Conservation (phyloP, 176 grass and related monocot genomes). For the Bolboschoenus planiculmis region DNA sequence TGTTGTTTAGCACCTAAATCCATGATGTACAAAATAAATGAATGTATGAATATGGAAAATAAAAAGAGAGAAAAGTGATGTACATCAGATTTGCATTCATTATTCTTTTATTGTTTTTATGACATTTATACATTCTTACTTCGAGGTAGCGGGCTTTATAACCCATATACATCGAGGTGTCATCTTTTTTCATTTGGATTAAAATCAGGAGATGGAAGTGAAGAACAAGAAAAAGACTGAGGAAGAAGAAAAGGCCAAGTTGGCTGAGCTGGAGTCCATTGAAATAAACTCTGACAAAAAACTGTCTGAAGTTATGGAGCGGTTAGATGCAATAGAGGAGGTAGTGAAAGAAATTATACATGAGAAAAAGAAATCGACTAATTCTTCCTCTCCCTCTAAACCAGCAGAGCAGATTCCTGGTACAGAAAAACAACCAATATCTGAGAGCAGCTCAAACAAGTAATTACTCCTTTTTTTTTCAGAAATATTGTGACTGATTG, state of each 20-base stretch:
- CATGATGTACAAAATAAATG: background rate
- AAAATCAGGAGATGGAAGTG: slow-evolving; percentile 54
- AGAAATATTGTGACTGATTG: background rate
- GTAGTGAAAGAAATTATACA: slow-evolving; percentile 52
- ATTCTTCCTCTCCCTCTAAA: slow-evolving; percentile 15
- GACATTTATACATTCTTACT: background rate
- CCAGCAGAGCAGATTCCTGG: slow-evolving; percentile 12
- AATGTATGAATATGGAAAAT: background rate
- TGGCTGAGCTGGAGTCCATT: slow-evolving; percentile 42
- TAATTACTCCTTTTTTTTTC: background rate
- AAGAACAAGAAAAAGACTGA: slow-evolving; percentile 52
- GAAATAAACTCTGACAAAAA: slow-evolving; percentile 55
- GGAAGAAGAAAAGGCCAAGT: slow-evolving; percentile 58
- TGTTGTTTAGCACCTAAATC: background rate
- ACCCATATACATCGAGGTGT: background rate
- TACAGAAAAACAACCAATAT: slow-evolving; percentile 3
- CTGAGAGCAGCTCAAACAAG: background rate
- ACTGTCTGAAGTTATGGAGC: slow-evolving; percentile 44
- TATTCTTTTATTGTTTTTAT: background rate
- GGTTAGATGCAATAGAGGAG: slow-evolving; percentile 64
- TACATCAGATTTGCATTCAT: background rate
- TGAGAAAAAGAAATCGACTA: slow-evolving; percentile 44
- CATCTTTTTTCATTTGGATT: slow-evolving; percentile 18
- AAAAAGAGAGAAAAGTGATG: background rate
- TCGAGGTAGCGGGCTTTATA: background rate